Evolutionary conservation across 2,329 filamentous ascomycete genomes (phyloP).

Genomic region (Pseudodiploospora longispora): DNA sequence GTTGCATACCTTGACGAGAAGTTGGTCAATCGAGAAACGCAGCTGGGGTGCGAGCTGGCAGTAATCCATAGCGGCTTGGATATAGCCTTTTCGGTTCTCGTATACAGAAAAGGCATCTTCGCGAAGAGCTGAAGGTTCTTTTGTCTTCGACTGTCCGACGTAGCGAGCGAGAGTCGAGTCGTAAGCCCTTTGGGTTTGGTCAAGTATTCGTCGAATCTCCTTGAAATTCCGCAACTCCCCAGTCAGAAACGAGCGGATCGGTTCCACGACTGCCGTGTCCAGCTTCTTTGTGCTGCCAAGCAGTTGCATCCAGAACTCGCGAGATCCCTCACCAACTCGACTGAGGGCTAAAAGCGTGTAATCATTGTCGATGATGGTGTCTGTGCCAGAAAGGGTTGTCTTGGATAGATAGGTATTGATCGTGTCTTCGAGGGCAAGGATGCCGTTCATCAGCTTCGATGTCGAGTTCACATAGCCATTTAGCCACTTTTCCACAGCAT

Average conservation of each 20-base stretch:
- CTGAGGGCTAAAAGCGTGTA: slow-evolving; percentile 85
- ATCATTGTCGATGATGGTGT: slow-evolving; percentile 87
- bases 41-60: slow-evolving; percentile 82
- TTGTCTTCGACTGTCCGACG: slow-evolving; percentile 78
- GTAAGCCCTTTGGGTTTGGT: slow-evolving; percentile 74
- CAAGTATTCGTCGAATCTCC: slow-evolving; percentile 68
- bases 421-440: slow-evolving; percentile 68
- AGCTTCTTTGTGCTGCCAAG: slow-evolving; percentile 68
- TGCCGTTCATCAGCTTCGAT: slow-evolving; percentile 49
- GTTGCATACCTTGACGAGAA: slow-evolving; percentile 75
- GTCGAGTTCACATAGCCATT: slow-evolving; percentile 50
- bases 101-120: slow-evolving; percentile 96
- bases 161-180: slow-evolving; percentile 78
- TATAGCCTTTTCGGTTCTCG: slow-evolving; percentile 81
- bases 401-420: slow-evolving; percentile 70
- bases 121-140: slow-evolving; percentile 81
- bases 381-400: slow-evolving; percentile 68
- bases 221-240: slow-evolving; percentile 81
- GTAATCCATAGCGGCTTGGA: slow-evolving; percentile 90
- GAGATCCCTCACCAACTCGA: slow-evolving; percentile 74
- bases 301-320: slow-evolving; percentile 78
- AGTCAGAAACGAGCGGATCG: slow-evolving; percentile 68
- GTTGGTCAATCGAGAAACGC: slow-evolving; percentile 72
- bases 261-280: slow-evolving; percentile 70
- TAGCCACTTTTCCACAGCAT: slow-evolving; percentile 87